Evolutionary conservation across 2,329 filamentous ascomycete genomes (phyloP).

Genomic region (Aspergillus arachidicola): DNA sequence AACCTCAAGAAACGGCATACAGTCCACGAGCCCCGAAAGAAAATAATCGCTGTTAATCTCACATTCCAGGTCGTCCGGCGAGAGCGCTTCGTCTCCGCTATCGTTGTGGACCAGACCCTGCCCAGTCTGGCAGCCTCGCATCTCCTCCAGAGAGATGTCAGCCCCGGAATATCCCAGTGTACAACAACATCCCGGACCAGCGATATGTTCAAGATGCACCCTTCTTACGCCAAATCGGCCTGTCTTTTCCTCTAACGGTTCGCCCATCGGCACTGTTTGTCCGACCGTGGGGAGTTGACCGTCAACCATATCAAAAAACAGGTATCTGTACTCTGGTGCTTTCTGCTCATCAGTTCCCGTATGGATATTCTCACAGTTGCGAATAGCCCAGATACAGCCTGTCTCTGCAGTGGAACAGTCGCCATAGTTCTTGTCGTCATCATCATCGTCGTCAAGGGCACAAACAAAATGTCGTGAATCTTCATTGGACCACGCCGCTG

Average conservation of each 20-base stretch:
- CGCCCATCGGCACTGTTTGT: neutral
- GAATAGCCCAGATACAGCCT: neutral
- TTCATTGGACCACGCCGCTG: neutral
- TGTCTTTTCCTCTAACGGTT: neutral
- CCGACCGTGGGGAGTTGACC: neutral
- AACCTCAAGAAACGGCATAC: neutral
- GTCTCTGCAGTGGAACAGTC: neutral
- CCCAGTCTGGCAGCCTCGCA: constrained; percentile 4
- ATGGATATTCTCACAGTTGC: too few relatives aligned
- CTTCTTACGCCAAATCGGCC: neutral
- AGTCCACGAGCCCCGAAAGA: constrained; percentile 1
- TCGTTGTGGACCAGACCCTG: neutral
- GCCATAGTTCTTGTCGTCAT: too few relatives aligned
- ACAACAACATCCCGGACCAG: neutral
- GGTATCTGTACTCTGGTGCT: neutral
- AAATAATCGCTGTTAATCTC: constrained; percentile 6
- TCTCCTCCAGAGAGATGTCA: constrained; percentile 1
- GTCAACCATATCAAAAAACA: neutral
- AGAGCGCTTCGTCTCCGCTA: neutral
- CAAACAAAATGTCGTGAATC: too few relatives aligned
- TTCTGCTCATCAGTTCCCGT: too few relatives aligned
- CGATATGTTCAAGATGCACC: neutral
- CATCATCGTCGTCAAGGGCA: too few relatives aligned
- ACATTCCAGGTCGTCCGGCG: neutral
- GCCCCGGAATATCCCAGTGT: neutral